These are phyloP conservation scores for Neckera pumila DNA, from an alignment of 225 moss, liverwort and hornwort genomes.

Conservation along the genomic window DNA sequence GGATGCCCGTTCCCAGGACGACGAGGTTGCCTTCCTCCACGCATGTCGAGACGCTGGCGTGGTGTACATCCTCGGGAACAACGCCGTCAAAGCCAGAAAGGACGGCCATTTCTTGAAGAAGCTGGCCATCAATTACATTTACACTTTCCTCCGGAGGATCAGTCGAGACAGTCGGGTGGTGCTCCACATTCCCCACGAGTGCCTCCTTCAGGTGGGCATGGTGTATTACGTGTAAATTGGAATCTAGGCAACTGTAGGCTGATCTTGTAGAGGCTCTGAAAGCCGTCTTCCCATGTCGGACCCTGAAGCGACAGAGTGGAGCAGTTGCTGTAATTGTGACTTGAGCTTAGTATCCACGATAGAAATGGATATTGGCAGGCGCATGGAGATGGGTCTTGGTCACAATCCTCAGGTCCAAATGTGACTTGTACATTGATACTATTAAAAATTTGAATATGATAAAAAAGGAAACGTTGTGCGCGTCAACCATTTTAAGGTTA, in stretches of 20 bases:
- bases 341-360: neutral
- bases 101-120: constrained; percentile 38
- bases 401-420: neutral
- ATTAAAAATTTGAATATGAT: neutral
- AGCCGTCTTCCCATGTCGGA: neutral
- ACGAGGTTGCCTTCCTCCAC: constrained; percentile 45
- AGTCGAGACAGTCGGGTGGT: constrained; percentile 59
- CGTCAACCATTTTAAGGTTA: too few species aligned
- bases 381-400: neutral
- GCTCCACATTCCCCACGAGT: constrained; percentile 75
- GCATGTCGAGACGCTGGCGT: constrained; percentile 49
- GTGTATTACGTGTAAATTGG: constrained; percentile 48
- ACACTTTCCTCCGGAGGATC: constrained; percentile 53
- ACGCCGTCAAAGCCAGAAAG: constrained; percentile 41
- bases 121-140: constrained; percentile 54
- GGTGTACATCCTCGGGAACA: constrained; percentile 90
- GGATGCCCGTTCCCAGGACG: constrained; percentile 8
- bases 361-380: neutral
- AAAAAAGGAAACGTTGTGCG: too few species aligned
- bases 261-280: neutral
- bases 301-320: neutral
- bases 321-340: neutral
- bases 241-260: neutral
- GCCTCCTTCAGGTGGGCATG: constrained; percentile 94
- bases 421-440: neutral